A percentile compares a stretch with the other conserved stretches of the same genome.
These are phyloP conservation scores for Melastoma candidum DNA, from an alignment of 441 rosid species.

Conservation along the genomic window DNA sequence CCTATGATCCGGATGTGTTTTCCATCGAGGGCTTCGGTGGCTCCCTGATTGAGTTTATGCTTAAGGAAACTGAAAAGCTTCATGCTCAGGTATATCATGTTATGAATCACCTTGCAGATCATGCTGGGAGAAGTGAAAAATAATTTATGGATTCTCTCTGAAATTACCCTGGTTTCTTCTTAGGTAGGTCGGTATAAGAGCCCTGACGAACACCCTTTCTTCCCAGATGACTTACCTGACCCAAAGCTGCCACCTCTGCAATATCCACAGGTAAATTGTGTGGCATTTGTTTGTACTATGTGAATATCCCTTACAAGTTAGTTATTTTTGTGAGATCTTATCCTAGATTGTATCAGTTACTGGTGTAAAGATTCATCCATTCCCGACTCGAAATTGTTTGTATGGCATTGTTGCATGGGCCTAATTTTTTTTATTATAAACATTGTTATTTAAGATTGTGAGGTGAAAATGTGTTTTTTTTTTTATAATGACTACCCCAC, in stretches of 20 bases:
- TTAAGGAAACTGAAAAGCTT: slow-evolving; percentile 77
- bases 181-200: slow-evolving; percentile 88
- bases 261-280: slow-evolving; percentile 48
- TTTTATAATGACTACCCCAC: too few relatives aligned
- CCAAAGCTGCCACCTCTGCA: slow-evolving; percentile 80
- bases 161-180: neutral
- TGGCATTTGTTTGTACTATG: neutral
- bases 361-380: too few relatives aligned
- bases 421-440: too few relatives aligned
- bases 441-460: too few relatives aligned
- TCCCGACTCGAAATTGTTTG: too few relatives aligned
- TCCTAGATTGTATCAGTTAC: too few relatives aligned
- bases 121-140: neutral
- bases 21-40: slow-evolving; percentile 72
- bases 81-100: slow-evolving; percentile 52
- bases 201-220: slow-evolving; percentile 94
- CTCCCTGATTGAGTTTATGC: slow-evolving; percentile 74
- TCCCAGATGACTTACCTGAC: slow-evolving; percentile 60
- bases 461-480: too few relatives aligned
- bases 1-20: slow-evolving; percentile 69
- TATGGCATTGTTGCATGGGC: too few relatives aligned
- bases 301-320: too few relatives aligned
- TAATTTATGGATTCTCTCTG: neutral
- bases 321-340: too few relatives aligned
- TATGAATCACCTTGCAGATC: neutral